Evolutionary conservation across 1,284 basidiomycete species (phyloP).

Genomic region (Cryptococcus sp.): DNA sequence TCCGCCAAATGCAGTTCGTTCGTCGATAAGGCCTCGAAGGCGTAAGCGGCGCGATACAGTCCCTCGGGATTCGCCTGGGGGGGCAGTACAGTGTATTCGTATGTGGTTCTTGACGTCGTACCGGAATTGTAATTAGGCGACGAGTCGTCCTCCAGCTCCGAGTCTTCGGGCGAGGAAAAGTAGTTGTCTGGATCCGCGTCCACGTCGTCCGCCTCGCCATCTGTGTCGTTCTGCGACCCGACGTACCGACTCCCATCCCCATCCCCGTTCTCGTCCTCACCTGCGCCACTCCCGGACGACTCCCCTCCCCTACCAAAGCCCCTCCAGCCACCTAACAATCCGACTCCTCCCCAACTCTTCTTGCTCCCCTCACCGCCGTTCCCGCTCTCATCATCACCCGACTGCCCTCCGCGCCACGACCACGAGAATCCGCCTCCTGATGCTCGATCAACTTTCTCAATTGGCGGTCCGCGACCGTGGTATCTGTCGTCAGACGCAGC

Average conservation of each 20-base stretch:
- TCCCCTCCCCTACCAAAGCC: conserved; percentile 19
- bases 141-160: conserved; percentile 8
- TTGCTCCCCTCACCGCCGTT: conserved; percentile 2
- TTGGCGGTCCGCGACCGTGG: conserved; percentile 24
- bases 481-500: conserved; percentile 35
- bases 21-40: conserved; percentile 46
- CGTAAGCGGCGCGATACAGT: conserved; percentile 44
- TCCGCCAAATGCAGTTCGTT: conserved; percentile 48
- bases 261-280: conserved; percentile 12
- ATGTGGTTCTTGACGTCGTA: not conserved
- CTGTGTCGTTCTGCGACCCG: not conserved
- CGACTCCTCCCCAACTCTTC: conserved; percentile 30
- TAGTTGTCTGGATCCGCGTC: conserved; percentile 9
- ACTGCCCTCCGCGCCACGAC: conserved; percentile 5
- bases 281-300: conserved; percentile 3
- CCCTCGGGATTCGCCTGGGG: conserved; percentile 38
- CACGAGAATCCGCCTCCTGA: conserved; percentile 4
- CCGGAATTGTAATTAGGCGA: not conserved
- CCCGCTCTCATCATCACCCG: not conserved
- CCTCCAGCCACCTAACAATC: conserved; percentile 30
- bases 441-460: conserved; percentile 1
- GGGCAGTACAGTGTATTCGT: conserved; percentile 10
- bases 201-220: not conserved
- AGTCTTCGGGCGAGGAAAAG: conserved; percentile 15
- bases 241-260: not conserved